Base-by-base conservation (phyloP, 768 basidiomycete species). In the Rhizopogon salebrosus region DNA sequence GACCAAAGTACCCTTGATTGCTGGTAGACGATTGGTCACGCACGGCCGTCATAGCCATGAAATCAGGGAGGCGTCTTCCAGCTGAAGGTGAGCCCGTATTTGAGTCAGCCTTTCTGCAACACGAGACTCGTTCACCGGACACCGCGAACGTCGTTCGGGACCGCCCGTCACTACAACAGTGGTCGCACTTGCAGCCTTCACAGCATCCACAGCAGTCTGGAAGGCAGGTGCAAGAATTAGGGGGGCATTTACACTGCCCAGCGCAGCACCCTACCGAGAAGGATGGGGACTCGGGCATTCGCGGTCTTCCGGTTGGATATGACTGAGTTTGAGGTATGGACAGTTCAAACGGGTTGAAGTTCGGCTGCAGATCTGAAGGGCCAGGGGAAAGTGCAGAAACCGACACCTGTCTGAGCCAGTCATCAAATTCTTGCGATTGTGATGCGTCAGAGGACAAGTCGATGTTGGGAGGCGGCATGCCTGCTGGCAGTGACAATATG, bases 391-490 rank as follows among this genome's bases (percentile, higher is more conserved):
- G 61, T 4, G 61, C 53, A 18, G 58, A 49, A 4, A 11, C 13
- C 7, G 67, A 63, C 22, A 83, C 70, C 58, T 82, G 79, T 49
- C 76, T 76, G 51, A 85, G 71, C 84, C 84, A 86, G 52, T 85
- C 83, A 60, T 84, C 84, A 39, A 85, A 77, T 53, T 75, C 72
- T 26, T 72, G 72, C 35, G 71, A 67, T 58, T 74, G 70, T 24
- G 68, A 64, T n/a, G 67, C 59, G 54, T 79, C 74, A 58, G 70
- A 71, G 63, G 74, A 68, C 64, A 75, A 67, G 43, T 72, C 68
- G 3, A 67, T 59, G 13, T 66, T 73, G 52, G 75, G 74, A 37
- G 77, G 68, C 8, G 75, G 71, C 22, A 75, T 60, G 6, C 72
- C 71, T 6, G 73, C 62, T 4, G 79, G 72, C 51, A 78, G 65